phyloP scores from a whole-genome alignment of 2,329 filamentous ascomycete genomes.

The Arthrinium phaeospermum region DNA sequence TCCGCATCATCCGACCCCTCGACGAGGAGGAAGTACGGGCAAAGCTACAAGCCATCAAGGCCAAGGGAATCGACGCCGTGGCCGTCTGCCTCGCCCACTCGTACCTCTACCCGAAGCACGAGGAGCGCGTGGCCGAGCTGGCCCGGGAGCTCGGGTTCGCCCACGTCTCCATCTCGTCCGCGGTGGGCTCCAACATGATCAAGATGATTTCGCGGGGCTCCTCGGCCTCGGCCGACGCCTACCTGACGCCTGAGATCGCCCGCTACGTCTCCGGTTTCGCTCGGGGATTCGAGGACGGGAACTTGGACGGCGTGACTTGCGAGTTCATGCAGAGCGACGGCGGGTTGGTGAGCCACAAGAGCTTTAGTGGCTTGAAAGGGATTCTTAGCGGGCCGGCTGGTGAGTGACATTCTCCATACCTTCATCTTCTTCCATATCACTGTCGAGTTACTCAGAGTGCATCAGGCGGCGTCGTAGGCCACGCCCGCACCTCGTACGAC shows the following conservation, averaged over 20 bases:
- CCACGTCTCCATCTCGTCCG: slow-evolving; percentile 30
- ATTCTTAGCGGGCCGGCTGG: slow-evolving; percentile 79
- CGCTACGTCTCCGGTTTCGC: slow-evolving; percentile 29
- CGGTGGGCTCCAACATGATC: slow-evolving; percentile 30
- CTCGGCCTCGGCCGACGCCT: slow-evolving; percentile 31
- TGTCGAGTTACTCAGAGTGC: background rate
- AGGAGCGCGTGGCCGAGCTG: slow-evolving; percentile 64
- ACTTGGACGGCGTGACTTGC: slow-evolving; percentile 19
- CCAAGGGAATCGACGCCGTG: slow-evolving; percentile 57
- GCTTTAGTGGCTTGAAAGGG: slow-evolving; percentile 71
- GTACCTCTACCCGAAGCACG: slow-evolving; percentile 72
- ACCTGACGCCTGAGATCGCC: slow-evolving; percentile 29
- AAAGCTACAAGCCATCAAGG: slow-evolving; percentile 65
- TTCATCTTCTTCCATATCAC: too few relatives aligned
- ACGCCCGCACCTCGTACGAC: slow-evolving; percentile 71
- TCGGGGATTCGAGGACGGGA: slow-evolving; percentile 28
- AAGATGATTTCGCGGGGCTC: slow-evolving; percentile 31
- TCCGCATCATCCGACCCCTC: slow-evolving; percentile 68
- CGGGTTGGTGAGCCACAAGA: slow-evolving; percentile 58
- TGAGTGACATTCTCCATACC: background rate
- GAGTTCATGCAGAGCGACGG: slow-evolving; percentile 47
- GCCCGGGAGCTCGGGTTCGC: slow-evolving; percentile 46
- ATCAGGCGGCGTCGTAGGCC: slow-evolving; percentile 73
- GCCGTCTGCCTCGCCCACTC: slow-evolving; percentile 74
- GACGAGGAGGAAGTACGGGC: slow-evolving; percentile 56